These are phyloP conservation scores for Dendrostoma leiphaemia DNA, from an alignment of 2,329 filamentous ascomycete species.

Conservation along the genomic window DNA sequence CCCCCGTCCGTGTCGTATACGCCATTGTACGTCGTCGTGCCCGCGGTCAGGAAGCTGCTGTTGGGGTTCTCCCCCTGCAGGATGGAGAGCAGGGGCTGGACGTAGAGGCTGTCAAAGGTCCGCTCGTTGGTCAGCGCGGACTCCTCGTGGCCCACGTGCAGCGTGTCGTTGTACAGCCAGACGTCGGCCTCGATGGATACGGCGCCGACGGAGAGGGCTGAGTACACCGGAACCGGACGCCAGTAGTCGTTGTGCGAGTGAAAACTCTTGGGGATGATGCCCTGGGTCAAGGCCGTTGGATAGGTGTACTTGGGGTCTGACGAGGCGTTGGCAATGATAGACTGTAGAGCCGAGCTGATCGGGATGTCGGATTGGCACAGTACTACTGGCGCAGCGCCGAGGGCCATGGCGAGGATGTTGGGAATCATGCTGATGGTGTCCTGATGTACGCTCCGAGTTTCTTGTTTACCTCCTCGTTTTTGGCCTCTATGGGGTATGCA, in stretches of 20 bases:
- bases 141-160: constrained; percentile 62
- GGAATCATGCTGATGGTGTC: constrained; percentile 2
- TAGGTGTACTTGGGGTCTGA: constrained; percentile 36
- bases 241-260: constrained; percentile 73
- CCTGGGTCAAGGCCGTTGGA: constrained; percentile 52
- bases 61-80: constrained; percentile 51
- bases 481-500: too few species aligned
- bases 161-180: constrained; percentile 53
- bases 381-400: neutral
- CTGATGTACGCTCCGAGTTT: neutral
- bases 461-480: neutral
- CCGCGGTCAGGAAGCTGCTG: constrained; percentile 39
- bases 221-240: constrained; percentile 61
- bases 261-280: constrained; percentile 53
- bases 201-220: constrained; percentile 57
- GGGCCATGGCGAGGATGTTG: neutral
- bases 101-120: constrained; percentile 60
- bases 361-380: constrained; percentile 14
- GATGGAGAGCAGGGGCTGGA: constrained; percentile 58
- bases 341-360: constrained; percentile 11
- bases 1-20: constrained; percentile 50
- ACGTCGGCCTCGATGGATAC: constrained; percentile 68
- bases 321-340: constrained; percentile 10
- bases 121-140: constrained; percentile 50
- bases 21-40: constrained; percentile 41